Evolutionary conservation across 371 early-diverging fungal genomes (phyloP).

Genomic region (Rhizomucor miehei): DNA sequence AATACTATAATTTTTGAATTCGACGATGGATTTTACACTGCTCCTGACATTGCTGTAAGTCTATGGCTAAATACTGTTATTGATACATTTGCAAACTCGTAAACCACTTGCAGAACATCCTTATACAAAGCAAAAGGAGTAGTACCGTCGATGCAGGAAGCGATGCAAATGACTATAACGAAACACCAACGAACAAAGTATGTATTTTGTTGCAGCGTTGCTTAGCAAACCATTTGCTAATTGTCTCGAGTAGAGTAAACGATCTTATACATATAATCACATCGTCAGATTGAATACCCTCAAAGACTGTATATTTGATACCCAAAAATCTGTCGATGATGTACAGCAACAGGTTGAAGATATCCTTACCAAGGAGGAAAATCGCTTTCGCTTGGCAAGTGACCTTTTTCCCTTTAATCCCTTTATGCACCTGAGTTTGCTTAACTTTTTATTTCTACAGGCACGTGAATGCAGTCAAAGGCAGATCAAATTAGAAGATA

Average conservation of each 20-base stretch:
- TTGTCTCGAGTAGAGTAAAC: slow-evolving; percentile 22
- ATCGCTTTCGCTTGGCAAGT: slow-evolving; percentile 39
- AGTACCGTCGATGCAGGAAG: slow-evolving; percentile 7
- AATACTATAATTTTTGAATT: slow-evolving; percentile 55
- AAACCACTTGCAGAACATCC: too few species aligned
- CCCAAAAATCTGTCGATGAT: slow-evolving; percentile 49
- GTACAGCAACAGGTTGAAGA: slow-evolving; percentile 41
- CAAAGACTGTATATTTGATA: slow-evolving; percentile 57
- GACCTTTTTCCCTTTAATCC: too few species aligned
- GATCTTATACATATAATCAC: slow-evolving; percentile 53
- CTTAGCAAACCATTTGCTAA: background rate
- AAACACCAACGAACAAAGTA: slow-evolving; percentile 19
- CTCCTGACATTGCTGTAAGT: slow-evolving; percentile 38
- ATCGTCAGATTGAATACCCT: slow-evolving; percentile 52
- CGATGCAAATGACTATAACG: slow-evolving; percentile 19
- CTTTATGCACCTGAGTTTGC: too few species aligned
- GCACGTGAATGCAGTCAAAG: slow-evolving; percentile 29
- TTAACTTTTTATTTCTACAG: slow-evolving; percentile 16
- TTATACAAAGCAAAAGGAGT: too few species aligned
- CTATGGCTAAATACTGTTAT: background rate
- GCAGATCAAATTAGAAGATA: slow-evolving; percentile 26
- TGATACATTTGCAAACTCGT: background rate
- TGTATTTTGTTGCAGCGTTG: background rate
- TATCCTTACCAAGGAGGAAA: slow-evolving; percentile 34
- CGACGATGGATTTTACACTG: slow-evolving; percentile 56